A percentile compares a stretch with the other conserved stretches of the same genome.
These are phyloP conservation scores for Naegleria gruberi DNA, from an alignment of 208 protist species.

Conservation along the genomic window DNA sequence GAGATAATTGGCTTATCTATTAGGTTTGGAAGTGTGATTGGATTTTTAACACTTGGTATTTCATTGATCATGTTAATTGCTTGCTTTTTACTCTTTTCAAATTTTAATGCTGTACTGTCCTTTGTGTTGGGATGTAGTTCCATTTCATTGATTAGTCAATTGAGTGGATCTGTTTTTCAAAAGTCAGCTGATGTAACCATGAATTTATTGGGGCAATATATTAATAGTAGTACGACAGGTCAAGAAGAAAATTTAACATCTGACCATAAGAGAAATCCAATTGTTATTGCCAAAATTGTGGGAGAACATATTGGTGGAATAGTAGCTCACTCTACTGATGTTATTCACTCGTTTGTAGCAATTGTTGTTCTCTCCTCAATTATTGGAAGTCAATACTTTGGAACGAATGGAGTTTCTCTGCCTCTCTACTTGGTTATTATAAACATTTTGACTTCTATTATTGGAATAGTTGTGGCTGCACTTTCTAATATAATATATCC, in stretches of 20 bases:
- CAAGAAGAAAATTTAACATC: background rate
- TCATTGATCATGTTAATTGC: background rate
- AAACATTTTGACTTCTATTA: constrained; percentile 16
- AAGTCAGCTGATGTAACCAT: background rate
- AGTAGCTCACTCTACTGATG: constrained; percentile 83
- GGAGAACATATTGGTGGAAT: constrained; percentile 90
- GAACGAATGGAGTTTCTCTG: background rate
- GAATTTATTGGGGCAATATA: too few species aligned
- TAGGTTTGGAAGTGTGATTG: constrained; percentile 19
- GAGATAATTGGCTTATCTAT: constrained; percentile 17
- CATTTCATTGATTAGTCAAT: constrained; percentile 86
- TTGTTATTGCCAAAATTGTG: constrained; percentile 87
- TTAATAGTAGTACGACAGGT: too few species aligned
- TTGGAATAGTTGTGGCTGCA: constrained; percentile 4
- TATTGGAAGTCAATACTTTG: constrained; percentile 23
- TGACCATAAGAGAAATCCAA: constrained; percentile 66
- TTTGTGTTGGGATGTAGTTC: constrained; percentile 89
- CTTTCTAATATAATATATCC: background rate
- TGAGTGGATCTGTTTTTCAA: constrained; percentile 76
- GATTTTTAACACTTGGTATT: constrained; percentile 21
- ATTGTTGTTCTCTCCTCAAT: constrained; percentile 74
- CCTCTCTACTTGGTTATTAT: constrained; percentile 19
- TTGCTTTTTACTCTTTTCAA: constrained; percentile 16
- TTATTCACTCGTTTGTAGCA: constrained; percentile 89
- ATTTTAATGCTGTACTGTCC: constrained; percentile 54